These are phyloP conservation scores for Mortierella sp. DNA, from an alignment of 371 early-diverging fungal species.

Conservation along the genomic window DNA sequence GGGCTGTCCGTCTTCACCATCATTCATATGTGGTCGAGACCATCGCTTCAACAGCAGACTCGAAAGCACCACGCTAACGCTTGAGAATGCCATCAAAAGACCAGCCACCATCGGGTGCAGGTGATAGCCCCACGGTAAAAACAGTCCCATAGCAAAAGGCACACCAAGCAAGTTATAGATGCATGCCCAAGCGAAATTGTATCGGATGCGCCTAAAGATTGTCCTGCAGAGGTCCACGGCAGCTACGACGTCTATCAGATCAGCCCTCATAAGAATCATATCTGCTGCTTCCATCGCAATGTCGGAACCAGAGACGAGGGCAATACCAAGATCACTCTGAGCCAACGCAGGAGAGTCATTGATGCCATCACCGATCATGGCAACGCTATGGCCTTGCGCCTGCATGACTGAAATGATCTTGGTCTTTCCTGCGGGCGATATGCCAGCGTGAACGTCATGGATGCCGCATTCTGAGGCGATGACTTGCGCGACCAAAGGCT, in stretches of 20 bases:
- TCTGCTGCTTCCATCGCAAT: slow-evolving; percentile 96
- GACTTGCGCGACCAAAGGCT: slow-evolving; percentile 78
- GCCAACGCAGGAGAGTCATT: slow-evolving; percentile 98
- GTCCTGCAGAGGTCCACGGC: slow-evolving; percentile 86
- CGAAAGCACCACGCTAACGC: slow-evolving; percentile 90
- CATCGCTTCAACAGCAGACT: slow-evolving; percentile 86
- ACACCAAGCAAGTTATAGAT: slow-evolving; percentile 91
- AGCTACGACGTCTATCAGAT: slow-evolving; percentile 86
- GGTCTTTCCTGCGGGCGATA: slow-evolving; percentile 92
- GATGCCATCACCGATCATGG: slow-evolving; percentile 99
- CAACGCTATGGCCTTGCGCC: slow-evolving; percentile 67
- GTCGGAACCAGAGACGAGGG: slow-evolving; percentile 93
- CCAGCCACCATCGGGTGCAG: slow-evolving; percentile 95
- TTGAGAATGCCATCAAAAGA: slow-evolving; percentile 93
- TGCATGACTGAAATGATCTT: slow-evolving; percentile 77
- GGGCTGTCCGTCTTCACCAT: too few species aligned
- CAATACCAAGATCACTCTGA: slow-evolving; percentile 93
- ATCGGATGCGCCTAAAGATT: slow-evolving; percentile 85
- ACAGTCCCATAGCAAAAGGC: slow-evolving; percentile 95
- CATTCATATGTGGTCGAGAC: slow-evolving; percentile 61
- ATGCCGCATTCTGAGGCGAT: slow-evolving; percentile 84
- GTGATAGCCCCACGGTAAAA: slow-evolving; percentile 84
- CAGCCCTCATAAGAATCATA: slow-evolving; percentile 85
- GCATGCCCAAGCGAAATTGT: slow-evolving; percentile 92
- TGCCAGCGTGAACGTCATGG: slow-evolving; percentile 87